Conservation (phyloP, 2,329 filamentous ascomycete genomes). For the Xylaria polymorpha region DNA sequence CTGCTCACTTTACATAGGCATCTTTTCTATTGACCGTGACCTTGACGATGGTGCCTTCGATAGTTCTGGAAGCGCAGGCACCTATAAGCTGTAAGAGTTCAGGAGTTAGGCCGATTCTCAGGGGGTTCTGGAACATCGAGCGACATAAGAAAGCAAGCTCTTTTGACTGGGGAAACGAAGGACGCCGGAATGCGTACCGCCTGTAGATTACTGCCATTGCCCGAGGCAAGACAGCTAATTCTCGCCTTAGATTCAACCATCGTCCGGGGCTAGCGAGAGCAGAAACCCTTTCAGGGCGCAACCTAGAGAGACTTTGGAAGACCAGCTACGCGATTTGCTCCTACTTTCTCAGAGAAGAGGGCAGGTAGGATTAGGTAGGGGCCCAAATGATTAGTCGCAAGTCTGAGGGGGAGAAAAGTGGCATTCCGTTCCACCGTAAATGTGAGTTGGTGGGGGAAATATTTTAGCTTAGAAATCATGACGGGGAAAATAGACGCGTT, state of each 20-base stretch:
- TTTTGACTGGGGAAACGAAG: neutral
- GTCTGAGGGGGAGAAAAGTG: neutral
- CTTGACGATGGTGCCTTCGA: slow-evolving; percentile 58
- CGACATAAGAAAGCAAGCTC: neutral
- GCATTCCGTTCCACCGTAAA: neutral
- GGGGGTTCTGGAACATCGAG: no score
- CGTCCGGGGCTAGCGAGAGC: neutral
- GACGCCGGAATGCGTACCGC: slow-evolving; percentile 33
- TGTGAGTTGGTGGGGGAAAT: slow-evolving; percentile 26
- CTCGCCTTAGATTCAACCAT: slow-evolving; percentile 38
- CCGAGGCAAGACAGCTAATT: slow-evolving; percentile 40
- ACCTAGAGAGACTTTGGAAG: neutral
- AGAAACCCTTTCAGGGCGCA: neutral
- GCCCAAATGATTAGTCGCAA: slow-evolving; percentile 14
- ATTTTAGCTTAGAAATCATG: slow-evolving; percentile 32
- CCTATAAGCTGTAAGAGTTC: slow-evolving; percentile 72
- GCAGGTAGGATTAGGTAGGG: neutral
- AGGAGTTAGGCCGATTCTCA: slow-evolving; percentile 63
- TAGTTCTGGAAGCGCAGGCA: slow-evolving; percentile 54
- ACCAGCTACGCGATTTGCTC: neutral
- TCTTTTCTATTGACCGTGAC: slow-evolving; percentile 62
- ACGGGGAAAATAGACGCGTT: slow-evolving; percentile 29
- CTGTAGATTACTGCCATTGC: slow-evolving; percentile 39
- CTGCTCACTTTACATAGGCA: slow-evolving; percentile 57
- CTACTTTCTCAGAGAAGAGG: neutral